Evolutionary conservation across 305 asterid genomes (phyloP).

Genomic region (Ajuga reptans): DNA sequence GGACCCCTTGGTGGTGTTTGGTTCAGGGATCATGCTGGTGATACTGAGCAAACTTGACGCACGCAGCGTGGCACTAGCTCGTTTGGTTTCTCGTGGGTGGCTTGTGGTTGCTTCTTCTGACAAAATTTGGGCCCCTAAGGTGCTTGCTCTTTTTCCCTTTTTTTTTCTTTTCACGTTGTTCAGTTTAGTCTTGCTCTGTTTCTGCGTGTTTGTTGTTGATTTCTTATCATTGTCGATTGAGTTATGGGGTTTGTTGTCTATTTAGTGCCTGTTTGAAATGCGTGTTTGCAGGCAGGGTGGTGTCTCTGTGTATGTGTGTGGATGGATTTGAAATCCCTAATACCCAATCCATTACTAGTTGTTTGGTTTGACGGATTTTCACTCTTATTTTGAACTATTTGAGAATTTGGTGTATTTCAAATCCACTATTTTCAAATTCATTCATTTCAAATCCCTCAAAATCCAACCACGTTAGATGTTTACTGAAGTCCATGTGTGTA

Average conservation of each 20-base stretch:
- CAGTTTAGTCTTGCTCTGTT: not conserved
- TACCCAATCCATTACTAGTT: not conserved
- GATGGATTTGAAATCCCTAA: no score
- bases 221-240: not conserved
- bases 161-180: not conserved
- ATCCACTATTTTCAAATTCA: no score
- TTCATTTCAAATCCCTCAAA: not conserved
- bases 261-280: not conserved
- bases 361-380: not conserved
- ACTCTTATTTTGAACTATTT: no score
- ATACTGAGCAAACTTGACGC: slow-evolving; percentile 55
- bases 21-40: slow-evolving; percentile 49
- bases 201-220: not conserved
- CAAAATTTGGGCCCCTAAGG: slow-evolving; percentile 66
- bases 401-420: no score
- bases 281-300: not conserved
- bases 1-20: slow-evolving; percentile 55
- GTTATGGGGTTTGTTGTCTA: not conserved
- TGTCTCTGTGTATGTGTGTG: not conserved
- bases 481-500: not conserved
- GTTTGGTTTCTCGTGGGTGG: slow-evolving; percentile 63
- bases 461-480: not conserved
- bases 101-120: slow-evolving; percentile 48
- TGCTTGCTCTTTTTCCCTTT: slow-evolving; percentile 8
- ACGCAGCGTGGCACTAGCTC: slow-evolving; percentile 64